Evolutionary conservation across 129 eudicot species (phyloP).

Genomic region (Flaveria robusta): DNA sequence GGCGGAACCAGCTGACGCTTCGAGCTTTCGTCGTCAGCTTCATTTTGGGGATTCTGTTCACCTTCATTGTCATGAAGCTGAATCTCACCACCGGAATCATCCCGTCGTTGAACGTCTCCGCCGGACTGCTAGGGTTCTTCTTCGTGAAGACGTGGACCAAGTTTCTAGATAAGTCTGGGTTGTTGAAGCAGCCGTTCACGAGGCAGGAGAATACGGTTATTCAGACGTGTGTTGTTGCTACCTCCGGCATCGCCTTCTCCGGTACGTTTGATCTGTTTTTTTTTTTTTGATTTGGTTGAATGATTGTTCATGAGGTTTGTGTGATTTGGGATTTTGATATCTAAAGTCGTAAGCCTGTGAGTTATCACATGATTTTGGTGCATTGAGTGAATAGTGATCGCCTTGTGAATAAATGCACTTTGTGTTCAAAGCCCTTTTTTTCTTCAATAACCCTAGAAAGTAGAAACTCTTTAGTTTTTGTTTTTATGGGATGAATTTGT

Average conservation of each 20-base stretch:
- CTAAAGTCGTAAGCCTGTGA: no score
- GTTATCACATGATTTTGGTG: no score
- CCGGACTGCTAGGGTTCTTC: constrained; percentile 65
- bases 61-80: constrained; percentile 67
- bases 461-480: no score
- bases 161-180: constrained; percentile 36
- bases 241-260: constrained; percentile 46
- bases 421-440: no score
- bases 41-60: constrained; percentile 46
- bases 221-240: constrained; percentile 53
- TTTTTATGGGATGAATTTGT: no score
- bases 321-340: not conserved
- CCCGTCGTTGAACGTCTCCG: constrained; percentile 65
- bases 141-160: constrained; percentile 52
- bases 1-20: constrained; percentile 58
- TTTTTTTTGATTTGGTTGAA: no score
- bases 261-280: constrained; percentile 14
- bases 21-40: constrained; percentile 64
- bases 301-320: not conserved
- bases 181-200: constrained; percentile 46
- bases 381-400: no score
- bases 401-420: no score
- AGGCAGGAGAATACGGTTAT: constrained; percentile 53
- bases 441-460: no score
- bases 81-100: constrained; percentile 70